Evolutionary conservation across 108 stramenopile genomes (phyloP), one percentile per base, ranked within the genome.

Genomic region (Cylindrotheca fusiformis): DNA sequence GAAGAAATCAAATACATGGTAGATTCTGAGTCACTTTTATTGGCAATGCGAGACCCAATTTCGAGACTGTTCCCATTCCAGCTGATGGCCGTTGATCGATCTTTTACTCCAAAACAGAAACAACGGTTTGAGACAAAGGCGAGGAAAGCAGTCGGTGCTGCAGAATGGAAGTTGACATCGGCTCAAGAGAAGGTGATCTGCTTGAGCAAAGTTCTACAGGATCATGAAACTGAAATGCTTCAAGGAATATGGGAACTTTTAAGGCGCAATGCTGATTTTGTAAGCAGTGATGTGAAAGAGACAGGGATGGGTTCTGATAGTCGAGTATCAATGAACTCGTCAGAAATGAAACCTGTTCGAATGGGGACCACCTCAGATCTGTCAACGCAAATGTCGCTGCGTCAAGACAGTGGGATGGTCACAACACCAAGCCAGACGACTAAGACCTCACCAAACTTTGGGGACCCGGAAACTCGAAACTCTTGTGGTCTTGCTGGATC

Each of bases 21-120:
- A 12, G 27, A 25, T 25, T 19, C 5, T 17, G 65, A 74, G 44
- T 60, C 65, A 29, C 52, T 61, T 24, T 41, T 63, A 24, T 36
- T 74, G 52, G 58, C 65, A 14, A 48, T 67, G 10, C 45, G 53
- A 1, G 65, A 67, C 10, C 58, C 65, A 27, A 48, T 47, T 32
- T 33, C 25, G 22, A 63, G 62, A 33, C 50, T 72, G 27, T 74
- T 74, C 46, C 65, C 72, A 23, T 74, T 74, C 52, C 72, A 74
- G 47, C 54, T 74, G 2, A 74, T 66, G 72, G 72, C 72, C 41
- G 26, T 74, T 19, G 44, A 67, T 29, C 64, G 60, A 3, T 23
- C 52, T 12, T 74, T 60, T 55, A 55, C 47, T 17, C 49, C 12
- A 31, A 32, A 36, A 41, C 25, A 60, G 29, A 56, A 56, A 3